phyloP scores from a whole-genome alignment of 371 early-diverging fungal species.

The Rhizopus delemar region DNA sequence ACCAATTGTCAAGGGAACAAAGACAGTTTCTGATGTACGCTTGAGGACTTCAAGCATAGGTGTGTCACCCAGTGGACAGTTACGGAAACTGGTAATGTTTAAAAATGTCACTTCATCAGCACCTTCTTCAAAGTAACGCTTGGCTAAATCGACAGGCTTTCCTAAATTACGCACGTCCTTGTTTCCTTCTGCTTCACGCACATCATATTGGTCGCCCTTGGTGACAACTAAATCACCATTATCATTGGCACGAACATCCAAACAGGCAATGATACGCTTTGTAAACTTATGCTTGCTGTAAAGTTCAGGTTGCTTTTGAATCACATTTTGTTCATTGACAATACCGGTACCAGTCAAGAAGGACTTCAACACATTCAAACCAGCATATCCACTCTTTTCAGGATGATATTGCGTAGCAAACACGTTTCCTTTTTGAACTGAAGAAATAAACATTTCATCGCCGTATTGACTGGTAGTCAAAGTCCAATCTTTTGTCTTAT shows the following conservation, averaged over 20 bases:
- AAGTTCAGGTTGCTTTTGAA: slow-evolving; percentile 30
- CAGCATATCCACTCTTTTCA: slow-evolving; percentile 93
- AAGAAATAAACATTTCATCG: slow-evolving; percentile 81
- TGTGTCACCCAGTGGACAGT: slow-evolving; percentile 84
- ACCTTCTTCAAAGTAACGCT: slow-evolving; percentile 91
- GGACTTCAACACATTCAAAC: slow-evolving; percentile 76
- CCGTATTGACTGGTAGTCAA: slow-evolving; percentile 84
- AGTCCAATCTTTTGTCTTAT: slow-evolving; percentile 61
- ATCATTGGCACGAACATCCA: slow-evolving; percentile 97
- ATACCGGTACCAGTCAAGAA: slow-evolving; percentile 71
- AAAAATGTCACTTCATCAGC: slow-evolving; percentile 97
- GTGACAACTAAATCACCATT: slow-evolving; percentile 95
- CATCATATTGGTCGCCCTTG: slow-evolving; percentile 98
- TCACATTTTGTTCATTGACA: slow-evolving; percentile 27
- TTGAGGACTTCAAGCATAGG: slow-evolving; percentile 94
- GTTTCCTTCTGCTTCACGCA: slow-evolving; percentile 72
- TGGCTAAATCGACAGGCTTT: slow-evolving; percentile 92
- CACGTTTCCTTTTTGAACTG: slow-evolving; percentile 82
- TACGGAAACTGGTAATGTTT: slow-evolving; percentile 96
- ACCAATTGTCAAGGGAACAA: slow-evolving; percentile 97
- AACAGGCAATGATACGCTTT: slow-evolving; percentile 93
- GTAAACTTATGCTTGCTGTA: slow-evolving; percentile 65
- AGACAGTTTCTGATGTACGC: slow-evolving; percentile 86
- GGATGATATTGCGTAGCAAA: slow-evolving; percentile 98
- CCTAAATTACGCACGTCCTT: slow-evolving; percentile 95